A percentile compares a stretch with the other conserved stretches of the same genome.
These are phyloP conservation scores for Phlebiopsis gigantea DNA, from an alignment of 768 basidiomycete genomes.

Conservation along the genomic window DNA sequence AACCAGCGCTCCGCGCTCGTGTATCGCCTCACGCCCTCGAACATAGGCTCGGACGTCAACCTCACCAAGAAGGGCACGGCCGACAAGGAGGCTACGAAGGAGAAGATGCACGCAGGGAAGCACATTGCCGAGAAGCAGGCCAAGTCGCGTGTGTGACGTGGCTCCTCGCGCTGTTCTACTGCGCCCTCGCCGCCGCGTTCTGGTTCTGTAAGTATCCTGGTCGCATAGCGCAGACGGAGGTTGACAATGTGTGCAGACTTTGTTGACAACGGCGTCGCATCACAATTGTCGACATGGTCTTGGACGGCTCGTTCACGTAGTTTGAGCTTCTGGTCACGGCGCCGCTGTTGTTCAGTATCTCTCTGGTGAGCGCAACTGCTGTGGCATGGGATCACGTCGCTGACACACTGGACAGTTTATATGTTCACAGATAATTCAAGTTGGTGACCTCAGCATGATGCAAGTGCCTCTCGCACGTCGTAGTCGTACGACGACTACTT, in stretches of 20 bases:
- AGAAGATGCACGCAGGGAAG: conserved; percentile 19
- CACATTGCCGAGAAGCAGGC: conserved; percentile 51
- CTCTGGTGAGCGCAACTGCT: conserved; percentile 22
- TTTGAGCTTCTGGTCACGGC: conserved; percentile 62
- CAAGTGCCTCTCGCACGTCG: conserved; percentile 27
- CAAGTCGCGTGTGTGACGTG: conserved; percentile 32
- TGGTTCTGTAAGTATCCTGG: conserved; percentile 49
- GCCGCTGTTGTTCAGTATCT: conserved; percentile 74
- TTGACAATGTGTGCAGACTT: conserved; percentile 44
- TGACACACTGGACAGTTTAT: conserved; percentile 51
- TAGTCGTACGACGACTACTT: too few relatives aligned
- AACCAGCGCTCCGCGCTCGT: conserved; percentile 37
- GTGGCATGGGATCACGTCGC: background rate
- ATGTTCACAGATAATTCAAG: conserved; percentile 58
- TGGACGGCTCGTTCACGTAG: conserved; percentile 61
- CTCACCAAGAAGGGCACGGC: conserved; percentile 42
- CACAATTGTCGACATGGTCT: conserved; percentile 58
- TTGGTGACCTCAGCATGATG: conserved; percentile 48
- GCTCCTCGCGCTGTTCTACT: conserved; percentile 68
- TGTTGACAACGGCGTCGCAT: conserved; percentile 53
- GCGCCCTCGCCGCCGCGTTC: conserved; percentile 61
- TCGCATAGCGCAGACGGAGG: background rate
- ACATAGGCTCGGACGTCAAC: conserved; percentile 46
- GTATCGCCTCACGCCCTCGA: conserved; percentile 32
- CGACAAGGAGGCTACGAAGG: conserved; percentile 20